phyloP scores from a whole-genome alignment of 83 land plant species.

The Picea abies region DNA sequence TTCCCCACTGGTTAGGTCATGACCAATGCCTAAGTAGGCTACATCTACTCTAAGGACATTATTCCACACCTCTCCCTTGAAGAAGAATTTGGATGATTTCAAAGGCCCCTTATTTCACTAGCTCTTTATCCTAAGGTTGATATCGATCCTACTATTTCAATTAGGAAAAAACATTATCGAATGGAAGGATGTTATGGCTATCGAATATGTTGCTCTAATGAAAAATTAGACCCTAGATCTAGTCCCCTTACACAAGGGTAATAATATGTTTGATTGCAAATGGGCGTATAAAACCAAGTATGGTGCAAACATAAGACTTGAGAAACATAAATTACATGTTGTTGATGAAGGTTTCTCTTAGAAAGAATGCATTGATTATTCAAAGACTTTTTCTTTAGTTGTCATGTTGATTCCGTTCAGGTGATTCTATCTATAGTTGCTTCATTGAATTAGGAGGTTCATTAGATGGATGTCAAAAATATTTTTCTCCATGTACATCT shows the following conservation, averaged over 20 bases:
- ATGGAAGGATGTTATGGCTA: neutral
- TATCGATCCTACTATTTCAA: neutral
- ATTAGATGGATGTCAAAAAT: no score
- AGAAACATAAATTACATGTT: no score
- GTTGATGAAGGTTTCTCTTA: no score
- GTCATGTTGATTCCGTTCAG: no score
- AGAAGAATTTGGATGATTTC: neutral
- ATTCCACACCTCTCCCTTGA: neutral
- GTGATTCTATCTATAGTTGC: no score
- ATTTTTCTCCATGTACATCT: no score
- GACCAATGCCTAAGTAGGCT: neutral
- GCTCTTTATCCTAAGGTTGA: neutral
- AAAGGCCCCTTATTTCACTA: neutral
- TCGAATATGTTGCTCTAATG: neutral
- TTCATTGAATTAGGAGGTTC: no score
- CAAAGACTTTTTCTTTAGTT: no score
- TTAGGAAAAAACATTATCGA: neutral
- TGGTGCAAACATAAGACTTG: neutral
- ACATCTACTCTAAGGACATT: neutral
- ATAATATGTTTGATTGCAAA: neutral
- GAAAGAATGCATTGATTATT: no score
- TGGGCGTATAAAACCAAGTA: neutral
- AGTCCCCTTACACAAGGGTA: neutral
- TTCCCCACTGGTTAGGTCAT: neutral
- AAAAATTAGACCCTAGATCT: neutral